A percentile compares a stretch with the other conserved stretches of the same genome.
These are phyloP conservation scores for Penicillium parvum DNA, from an alignment of 495 filamentous ascomycete genomes.

Conservation along the genomic window DNA sequence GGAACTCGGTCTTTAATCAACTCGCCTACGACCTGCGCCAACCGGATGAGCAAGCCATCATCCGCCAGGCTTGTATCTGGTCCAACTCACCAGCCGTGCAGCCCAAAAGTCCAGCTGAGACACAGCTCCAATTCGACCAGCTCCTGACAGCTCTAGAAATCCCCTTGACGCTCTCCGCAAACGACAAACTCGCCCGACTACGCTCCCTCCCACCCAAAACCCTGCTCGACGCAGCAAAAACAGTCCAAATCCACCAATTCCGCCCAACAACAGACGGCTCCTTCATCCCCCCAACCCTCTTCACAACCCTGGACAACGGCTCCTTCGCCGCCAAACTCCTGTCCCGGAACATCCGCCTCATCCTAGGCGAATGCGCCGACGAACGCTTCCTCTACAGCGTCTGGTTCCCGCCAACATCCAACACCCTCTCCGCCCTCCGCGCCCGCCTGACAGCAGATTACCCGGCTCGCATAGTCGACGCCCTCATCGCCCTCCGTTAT, in stretches of 20 bases:
- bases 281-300: constrained; percentile 46
- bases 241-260: constrained; percentile 47
- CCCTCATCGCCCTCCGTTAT: constrained; percentile 43
- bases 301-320: constrained; percentile 45
- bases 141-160: constrained; percentile 47
- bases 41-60: constrained; percentile 32
- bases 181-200: constrained; percentile 44
- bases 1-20: constrained; percentile 60
- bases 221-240: constrained; percentile 38
- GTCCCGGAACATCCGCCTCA: constrained; percentile 41
- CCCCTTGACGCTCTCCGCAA: constrained; percentile 30
- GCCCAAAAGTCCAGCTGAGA: constrained; percentile 41
- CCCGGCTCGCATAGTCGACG: constrained; percentile 37
- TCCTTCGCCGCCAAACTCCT: constrained; percentile 40
- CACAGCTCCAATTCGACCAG: constrained; percentile 53
- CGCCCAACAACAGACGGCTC: constrained; percentile 46
- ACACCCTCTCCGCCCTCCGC: constrained; percentile 37
- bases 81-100: constrained; percentile 55
- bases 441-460: constrained; percentile 51
- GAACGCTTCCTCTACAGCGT: constrained; percentile 50
- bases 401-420: constrained; percentile 35
- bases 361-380: constrained; percentile 53
- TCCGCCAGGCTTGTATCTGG: constrained; percentile 49
- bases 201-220: constrained; percentile 31
- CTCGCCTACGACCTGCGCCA: constrained; percentile 51